phyloP scores from a whole-genome alignment of 345 rosid species.

The Hibiscus mutabilis region DNA sequence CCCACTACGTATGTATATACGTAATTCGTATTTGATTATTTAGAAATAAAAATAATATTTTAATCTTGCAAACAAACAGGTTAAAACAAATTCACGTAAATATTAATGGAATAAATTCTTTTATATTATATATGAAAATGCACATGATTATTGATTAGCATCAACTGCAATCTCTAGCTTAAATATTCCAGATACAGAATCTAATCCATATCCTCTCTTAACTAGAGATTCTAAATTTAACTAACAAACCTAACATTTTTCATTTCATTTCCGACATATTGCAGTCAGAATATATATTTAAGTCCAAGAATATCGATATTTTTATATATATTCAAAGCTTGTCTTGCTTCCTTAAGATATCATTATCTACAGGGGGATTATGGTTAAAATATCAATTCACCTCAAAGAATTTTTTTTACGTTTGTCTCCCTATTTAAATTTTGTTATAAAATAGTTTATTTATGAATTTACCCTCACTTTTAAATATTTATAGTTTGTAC shows the following conservation, averaged over 20 bases:
- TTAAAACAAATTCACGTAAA: too few species aligned
- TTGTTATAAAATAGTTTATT: too few species aligned
- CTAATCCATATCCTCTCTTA: not conserved
- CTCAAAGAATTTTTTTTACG: too few species aligned
- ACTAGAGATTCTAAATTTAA: not conserved
- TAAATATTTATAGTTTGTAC: too few species aligned
- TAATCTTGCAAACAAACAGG: too few species aligned
- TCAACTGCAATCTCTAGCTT: not conserved
- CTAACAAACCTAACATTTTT: slow-evolving; percentile 1
- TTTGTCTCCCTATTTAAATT: too few species aligned
- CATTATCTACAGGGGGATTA: not conserved
- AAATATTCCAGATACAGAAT: not conserved
- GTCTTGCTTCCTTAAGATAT: not conserved
- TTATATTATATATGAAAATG: not conserved
- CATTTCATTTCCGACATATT: not conserved
- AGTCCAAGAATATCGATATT: not conserved
- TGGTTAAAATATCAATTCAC: too few species aligned
- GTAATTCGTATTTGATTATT: too few species aligned
- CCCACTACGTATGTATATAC: too few species aligned
- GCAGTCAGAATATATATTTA: slow-evolving; percentile 1
- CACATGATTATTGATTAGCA: not conserved
- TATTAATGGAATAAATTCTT: not conserved
- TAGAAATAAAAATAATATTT: too few species aligned
- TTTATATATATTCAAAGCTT: not conserved
- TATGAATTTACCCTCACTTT: too few species aligned